Base-by-base conservation (phyloP, 2,329 filamentous ascomycete species). In the Periglandula ipomoeae region DNA sequence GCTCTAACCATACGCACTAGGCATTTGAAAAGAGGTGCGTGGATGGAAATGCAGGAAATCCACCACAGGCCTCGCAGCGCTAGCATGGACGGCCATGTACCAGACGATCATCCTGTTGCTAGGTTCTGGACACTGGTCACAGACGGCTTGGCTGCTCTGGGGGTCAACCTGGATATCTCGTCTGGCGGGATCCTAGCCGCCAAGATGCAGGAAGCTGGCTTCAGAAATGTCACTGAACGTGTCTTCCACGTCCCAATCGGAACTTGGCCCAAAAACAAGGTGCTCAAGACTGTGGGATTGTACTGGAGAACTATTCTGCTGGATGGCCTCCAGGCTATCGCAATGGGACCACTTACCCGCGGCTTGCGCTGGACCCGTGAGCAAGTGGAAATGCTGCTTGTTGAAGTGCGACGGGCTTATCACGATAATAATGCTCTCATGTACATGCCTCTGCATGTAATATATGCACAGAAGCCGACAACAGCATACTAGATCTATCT, bases 361-460 rank as follows among this genome's bases (percentile, higher is more conserved):
- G 70, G 72, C 0, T 59, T 77, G 47, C 63, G 65, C 1, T 78
- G 74, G 75, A 63, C 62, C 15, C 65, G 64, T 26, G 70, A 73
- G 32, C 63, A 76, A 51, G 71, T 75, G 9, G 70, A 77, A 53
- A 52, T 72, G 11, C 73, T 73, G 51, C 65, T 78, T 15, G 61
- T 73, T 11, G 63, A 70, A 17, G 72, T 77, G 15, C 63, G 72
- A 52, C 72, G 64, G 51, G 72, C 70, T n/a, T 75, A 74, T 53
- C 62, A 64, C 53, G 71, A 74, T 48, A 70, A 69, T 44, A 56
- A 61, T 49, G 63, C 62, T 54, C 68, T 72, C 55, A 65, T 70
- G 65, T 78, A 76, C 53, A 79, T 80, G 76, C 75, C 75, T 8
- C 65, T 78, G 54, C 70, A 77, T 56, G 68, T 79, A 46, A 65